Evolutionary conservation across 2,329 filamentous ascomycete species (phyloP).

Genomic region (Sporothrix pallida): DNA sequence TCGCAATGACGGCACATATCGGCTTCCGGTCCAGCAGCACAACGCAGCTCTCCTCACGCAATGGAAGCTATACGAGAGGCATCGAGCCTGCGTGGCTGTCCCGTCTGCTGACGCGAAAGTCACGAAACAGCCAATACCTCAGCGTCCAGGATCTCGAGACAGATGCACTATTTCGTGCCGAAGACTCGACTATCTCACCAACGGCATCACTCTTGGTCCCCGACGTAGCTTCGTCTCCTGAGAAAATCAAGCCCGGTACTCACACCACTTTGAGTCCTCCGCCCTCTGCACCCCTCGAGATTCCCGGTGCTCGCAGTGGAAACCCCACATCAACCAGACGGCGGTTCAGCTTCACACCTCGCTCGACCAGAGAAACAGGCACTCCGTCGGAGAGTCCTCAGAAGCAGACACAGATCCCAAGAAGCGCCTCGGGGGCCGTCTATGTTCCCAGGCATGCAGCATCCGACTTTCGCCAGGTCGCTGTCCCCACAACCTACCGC

Average conservation of each 20-base stretch:
- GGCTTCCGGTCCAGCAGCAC: not conserved
- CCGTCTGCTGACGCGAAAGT: conserved; percentile 6
- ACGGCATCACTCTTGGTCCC: not conserved
- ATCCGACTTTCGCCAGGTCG: conserved; percentile 33
- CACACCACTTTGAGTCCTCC: not conserved
- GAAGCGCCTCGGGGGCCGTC: not conserved
- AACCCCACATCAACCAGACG: not conserved
- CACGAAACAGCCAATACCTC: not conserved
- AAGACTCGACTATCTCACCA: not conserved
- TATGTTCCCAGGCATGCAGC: conserved; percentile 36
- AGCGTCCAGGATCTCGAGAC: conserved; percentile 5
- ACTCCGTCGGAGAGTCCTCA: not conserved
- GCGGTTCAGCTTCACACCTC: conserved; percentile 23
- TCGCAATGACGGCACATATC: conserved; percentile 16
- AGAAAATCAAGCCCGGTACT: not conserved
- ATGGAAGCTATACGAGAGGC: not conserved
- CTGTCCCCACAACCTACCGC: conserved; percentile 29
- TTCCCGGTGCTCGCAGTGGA: not conserved
- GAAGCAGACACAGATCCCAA: not conserved
- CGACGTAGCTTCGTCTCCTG: not conserved
- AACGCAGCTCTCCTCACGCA: not conserved
- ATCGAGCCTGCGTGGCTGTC: conserved; percentile 24
- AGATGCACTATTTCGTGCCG: not conserved
- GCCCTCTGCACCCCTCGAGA: not conserved
- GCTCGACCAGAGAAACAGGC: not conserved